Conservation (phyloP, 208 protist genomes). For the Vickermania ingenoplastis region DNA sequence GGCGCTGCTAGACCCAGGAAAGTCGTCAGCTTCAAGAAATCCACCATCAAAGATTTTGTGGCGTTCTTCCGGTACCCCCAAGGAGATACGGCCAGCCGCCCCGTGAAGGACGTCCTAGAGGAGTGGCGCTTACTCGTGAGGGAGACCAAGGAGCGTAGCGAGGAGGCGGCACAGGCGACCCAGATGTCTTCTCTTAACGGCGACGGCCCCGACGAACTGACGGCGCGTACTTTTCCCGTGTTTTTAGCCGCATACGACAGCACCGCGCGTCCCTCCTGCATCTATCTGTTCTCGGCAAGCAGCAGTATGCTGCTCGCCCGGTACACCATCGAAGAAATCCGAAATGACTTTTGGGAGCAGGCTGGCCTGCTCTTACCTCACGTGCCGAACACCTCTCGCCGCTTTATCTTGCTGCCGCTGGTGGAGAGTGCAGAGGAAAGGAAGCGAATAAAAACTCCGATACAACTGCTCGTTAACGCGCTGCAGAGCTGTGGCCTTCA, state of each 20-base stretch:
- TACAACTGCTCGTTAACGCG: conserved; percentile 15
- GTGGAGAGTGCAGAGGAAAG: conserved; percentile 38
- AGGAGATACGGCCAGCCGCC: background rate
- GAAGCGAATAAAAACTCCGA: conserved; percentile 13
- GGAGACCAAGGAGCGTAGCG: background rate
- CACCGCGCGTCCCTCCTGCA: background rate
- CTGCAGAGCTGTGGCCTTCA: conserved; percentile 45
- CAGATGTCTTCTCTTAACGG: background rate
- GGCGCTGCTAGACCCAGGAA: too few relatives aligned
- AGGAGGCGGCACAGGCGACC: background rate
- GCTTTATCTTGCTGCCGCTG: conserved; percentile 49
- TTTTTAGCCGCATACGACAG: background rate
- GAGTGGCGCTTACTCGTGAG: background rate
- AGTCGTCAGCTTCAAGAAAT: too few relatives aligned
- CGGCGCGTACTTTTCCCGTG: background rate
- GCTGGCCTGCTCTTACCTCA: conserved; percentile 58
- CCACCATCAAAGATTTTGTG: background rate
- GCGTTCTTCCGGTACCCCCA: background rate
- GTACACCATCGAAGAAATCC: background rate
- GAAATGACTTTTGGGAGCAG: conserved; percentile 13
- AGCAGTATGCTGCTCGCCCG: background rate
- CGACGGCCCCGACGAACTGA: background rate
- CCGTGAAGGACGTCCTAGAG: background rate
- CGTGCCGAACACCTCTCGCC: conserved; percentile 16
- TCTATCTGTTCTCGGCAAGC: background rate